A percentile compares a stretch with the other conserved stretches of the same genome.
These are phyloP conservation scores for Mollisia scopiformis DNA, from an alignment of 2,329 filamentous ascomycete genomes.

Conservation along the genomic window DNA sequence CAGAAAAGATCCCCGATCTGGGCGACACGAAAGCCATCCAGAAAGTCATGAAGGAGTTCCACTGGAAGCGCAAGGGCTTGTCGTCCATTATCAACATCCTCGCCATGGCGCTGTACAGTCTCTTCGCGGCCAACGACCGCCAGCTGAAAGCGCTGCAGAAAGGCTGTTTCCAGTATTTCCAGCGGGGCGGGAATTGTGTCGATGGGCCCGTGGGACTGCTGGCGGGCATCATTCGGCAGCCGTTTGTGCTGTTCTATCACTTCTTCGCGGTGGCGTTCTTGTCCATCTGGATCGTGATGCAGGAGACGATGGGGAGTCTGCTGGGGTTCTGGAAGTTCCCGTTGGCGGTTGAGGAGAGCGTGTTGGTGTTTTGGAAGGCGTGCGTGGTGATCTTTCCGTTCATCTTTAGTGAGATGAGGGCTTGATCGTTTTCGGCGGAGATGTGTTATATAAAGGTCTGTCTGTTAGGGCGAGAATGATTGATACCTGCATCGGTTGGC, in stretches of 20 bases:
- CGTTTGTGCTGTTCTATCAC: conserved; percentile 81
- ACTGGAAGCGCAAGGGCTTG: conserved; percentile 83
- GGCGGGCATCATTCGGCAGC: conserved; percentile 78
- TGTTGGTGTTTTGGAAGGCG: conserved; percentile 78
- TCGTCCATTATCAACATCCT: conserved; percentile 95
- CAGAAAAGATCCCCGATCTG: conserved; percentile 68
- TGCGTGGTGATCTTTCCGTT: conserved; percentile 83
- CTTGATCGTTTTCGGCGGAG: conserved; percentile 13
- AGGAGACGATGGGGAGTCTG: conserved; percentile 51
- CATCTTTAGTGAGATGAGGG: conserved; percentile 67
- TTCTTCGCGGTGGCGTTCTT: conserved; percentile 95
- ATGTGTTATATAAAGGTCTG: conserved; percentile 3
- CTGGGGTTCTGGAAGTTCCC: conserved; percentile 61
- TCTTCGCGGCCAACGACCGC: conserved; percentile 84
- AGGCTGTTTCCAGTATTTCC: conserved; percentile 94
- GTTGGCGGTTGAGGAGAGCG: conserved; percentile 63
- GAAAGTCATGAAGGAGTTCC: conserved; percentile 69
- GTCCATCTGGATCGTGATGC: conserved; percentile 68
- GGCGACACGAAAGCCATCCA: conserved; percentile 68
- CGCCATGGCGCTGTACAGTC: conserved; percentile 88
- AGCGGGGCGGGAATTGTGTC: conserved; percentile 70
- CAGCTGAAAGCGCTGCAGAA: conserved; percentile 80
- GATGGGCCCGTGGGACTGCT: conserved; percentile 82
- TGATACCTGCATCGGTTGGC: conserved; percentile 3
- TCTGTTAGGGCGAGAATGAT: not conserved